Evolutionary conservation across 177 flowering plant species (phyloP).

Genomic region (Vitis hybrid): DNA sequence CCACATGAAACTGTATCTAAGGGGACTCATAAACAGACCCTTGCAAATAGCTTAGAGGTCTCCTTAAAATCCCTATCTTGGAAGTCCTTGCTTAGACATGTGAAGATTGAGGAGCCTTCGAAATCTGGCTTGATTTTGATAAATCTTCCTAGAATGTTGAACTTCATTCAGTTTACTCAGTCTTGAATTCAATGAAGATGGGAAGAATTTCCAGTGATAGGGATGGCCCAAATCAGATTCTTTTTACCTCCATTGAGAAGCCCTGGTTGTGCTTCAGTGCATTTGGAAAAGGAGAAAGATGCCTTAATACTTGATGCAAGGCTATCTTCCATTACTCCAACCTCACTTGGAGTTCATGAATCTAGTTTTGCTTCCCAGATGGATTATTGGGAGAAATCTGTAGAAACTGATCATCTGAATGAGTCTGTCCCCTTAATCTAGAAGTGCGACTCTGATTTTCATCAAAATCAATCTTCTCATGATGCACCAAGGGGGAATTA

Average conservation of each 20-base stretch:
- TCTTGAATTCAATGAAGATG: background rate
- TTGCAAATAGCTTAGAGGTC: conserved; percentile 1
- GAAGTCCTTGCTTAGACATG: too few relatives aligned
- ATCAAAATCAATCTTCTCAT: conserved; percentile 18
- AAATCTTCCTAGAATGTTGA: conserved; percentile 10
- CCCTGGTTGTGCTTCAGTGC: conserved; percentile 8
- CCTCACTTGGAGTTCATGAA: conserved; percentile 7
- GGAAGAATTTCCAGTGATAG: conserved; percentile 11
- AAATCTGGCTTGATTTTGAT: conserved; percentile 11
- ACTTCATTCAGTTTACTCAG: background rate
- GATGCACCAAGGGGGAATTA: conserved; percentile 16
- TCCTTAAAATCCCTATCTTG: background rate
- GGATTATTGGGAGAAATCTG: background rate
- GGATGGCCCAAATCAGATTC: conserved; percentile 20
- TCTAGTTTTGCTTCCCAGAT: conserved; percentile 6
- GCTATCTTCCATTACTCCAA: conserved; percentile 6
- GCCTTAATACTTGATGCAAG: conserved; percentile 12
- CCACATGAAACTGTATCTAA: background rate
- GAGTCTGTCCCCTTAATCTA: background rate
- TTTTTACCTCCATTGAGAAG: conserved; percentile 1
- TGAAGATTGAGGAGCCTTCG: background rate
- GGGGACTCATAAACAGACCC: conserved; percentile 6
- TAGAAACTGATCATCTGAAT: conserved; percentile 4
- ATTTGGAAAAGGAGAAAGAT: conserved; percentile 18
- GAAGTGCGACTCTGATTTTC: background rate